Evolutionary conservation across 768 basidiomycete genomes (phyloP).

Genomic region (Sporobolomyces pararoseus): DNA sequence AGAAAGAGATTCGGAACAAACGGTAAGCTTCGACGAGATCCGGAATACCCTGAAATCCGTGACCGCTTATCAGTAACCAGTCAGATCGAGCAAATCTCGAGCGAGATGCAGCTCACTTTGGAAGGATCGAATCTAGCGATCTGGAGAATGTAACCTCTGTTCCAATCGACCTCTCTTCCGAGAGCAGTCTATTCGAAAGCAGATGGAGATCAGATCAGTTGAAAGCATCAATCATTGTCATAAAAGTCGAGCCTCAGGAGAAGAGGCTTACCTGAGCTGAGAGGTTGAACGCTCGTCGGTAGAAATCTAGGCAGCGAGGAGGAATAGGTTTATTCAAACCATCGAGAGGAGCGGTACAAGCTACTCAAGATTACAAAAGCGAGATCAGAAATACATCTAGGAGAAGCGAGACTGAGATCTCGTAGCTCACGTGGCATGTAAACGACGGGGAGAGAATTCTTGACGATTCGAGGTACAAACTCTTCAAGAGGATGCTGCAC

Average conservation of each 20-base stretch:
- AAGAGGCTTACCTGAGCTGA: constrained; percentile 38
- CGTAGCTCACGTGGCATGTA: constrained; percentile 42
- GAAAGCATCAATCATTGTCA: background rate
- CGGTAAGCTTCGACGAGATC: constrained; percentile 67
- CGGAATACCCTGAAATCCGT: constrained; percentile 46
- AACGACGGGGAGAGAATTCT: constrained; percentile 51
- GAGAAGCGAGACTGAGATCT: no score
- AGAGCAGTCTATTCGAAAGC: constrained; percentile 46
- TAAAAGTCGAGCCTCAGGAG: background rate
- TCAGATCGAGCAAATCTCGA: no score
- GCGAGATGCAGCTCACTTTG: constrained; percentile 59
- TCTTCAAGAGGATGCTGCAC: constrained; percentile 77
- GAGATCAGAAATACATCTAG: no score
- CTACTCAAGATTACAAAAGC: background rate
- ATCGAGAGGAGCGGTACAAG: constrained; percentile 59
- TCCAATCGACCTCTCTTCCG: constrained; percentile 49
- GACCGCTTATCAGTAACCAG: no score
- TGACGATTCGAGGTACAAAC: constrained; percentile 85
- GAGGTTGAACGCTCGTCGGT: constrained; percentile 47
- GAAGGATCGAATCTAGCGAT: constrained; percentile 92
- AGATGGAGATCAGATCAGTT: no score
- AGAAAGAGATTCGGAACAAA: constrained; percentile 68
- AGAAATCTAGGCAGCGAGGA: constrained; percentile 43
- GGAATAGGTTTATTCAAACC: constrained; percentile 85
- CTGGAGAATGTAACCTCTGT: constrained; percentile 80